phyloP scores from a whole-genome alignment of 2,329 filamentous ascomycete species.

The Aureobasidium sp. region DNA sequence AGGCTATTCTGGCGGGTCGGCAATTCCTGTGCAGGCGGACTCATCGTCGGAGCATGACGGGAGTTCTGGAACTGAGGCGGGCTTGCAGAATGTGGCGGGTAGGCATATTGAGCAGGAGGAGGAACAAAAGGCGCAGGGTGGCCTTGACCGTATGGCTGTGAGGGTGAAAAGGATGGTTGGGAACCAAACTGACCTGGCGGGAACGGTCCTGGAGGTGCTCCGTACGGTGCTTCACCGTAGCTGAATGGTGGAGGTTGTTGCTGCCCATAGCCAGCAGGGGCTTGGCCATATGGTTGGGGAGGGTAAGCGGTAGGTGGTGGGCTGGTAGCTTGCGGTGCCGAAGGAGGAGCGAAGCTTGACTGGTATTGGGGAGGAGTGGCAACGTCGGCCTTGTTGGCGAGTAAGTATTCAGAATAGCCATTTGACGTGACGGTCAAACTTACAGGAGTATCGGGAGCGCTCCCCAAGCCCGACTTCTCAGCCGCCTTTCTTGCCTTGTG shows the following conservation, averaged over 20 bases:
- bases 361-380: constrained; percentile 11
- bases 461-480: constrained; percentile 4
- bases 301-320: constrained; percentile 14
- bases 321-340: neutral
- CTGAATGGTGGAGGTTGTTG: constrained; percentile 7
- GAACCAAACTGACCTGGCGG: constrained; percentile 13
- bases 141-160: constrained; percentile 14
- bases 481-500: constrained; percentile 58
- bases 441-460: constrained; percentile 13
- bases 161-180: constrained; percentile 27
- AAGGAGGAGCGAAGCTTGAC: constrained; percentile 3
- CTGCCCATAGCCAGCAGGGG: constrained; percentile 15
- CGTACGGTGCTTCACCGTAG: constrained; percentile 8
- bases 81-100: constrained; percentile 26
- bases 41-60: constrained; percentile 12
- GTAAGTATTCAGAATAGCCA: neutral
- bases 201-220: constrained; percentile 14
- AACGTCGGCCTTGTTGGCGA: neutral
- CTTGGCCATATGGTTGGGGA: constrained; percentile 33
- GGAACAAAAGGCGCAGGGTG: constrained; percentile 6
- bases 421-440: neutral
- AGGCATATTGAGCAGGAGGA: constrained; percentile 10
- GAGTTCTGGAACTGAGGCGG: constrained; percentile 22
- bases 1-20: constrained; percentile 45
- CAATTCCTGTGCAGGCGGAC: constrained; percentile 16